Base-by-base conservation (phyloP, 2,329 filamentous ascomycete species). In the Verticillium zaregamsianum region DNA sequence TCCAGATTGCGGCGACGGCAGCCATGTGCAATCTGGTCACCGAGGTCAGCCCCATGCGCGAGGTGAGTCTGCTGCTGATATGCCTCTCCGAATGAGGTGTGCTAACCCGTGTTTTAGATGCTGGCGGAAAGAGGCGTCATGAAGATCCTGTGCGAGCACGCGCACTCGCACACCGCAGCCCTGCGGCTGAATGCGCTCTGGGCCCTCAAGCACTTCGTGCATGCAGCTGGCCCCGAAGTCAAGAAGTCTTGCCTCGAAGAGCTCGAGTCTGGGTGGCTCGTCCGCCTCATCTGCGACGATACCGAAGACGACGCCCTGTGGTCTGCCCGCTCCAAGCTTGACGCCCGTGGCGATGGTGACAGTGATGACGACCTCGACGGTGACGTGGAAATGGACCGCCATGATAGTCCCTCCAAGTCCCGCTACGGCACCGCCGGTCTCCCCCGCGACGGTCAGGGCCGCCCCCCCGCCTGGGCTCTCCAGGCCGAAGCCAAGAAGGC, bases 191-290 rank as follows among this genome's bases (percentile, higher is more conserved):
- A 95, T 68, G 93, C 93, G 25, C 77, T 99, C 2, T 99, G 95
- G 94, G 92, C 93, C 6, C 79, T 99, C 62, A 98, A 98, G 72
- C 92, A 98, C 75, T 83, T 97, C 58, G 89, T 96, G 3, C 84
- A 90, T 65, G 88, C 87, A 25, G 86, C 90, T 6, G 83, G 84
- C 20, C 87, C 89, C 55, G 84, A 89, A 14, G 79, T 91, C 66
- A 96, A 95, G 75, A 89, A 90, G 69, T 83, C 85, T 57, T 92
- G 92, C 63, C 78, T 98, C 14, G 87, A 93, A 58, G 87, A 91
- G 69, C 81, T 98, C 4, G 88, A 88, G 9, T 85, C 91, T 0
- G 87, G 86, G 12, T 97, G 92, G 91, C 82, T 98, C 14, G 84
- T 94, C 64, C 88, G 89, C 63, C 82, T 95, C 25, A 91, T 97